These are phyloP conservation scores for Chalara sp. DNA, from an alignment of 2,329 filamentous ascomycete species.

Conservation along the genomic window DNA sequence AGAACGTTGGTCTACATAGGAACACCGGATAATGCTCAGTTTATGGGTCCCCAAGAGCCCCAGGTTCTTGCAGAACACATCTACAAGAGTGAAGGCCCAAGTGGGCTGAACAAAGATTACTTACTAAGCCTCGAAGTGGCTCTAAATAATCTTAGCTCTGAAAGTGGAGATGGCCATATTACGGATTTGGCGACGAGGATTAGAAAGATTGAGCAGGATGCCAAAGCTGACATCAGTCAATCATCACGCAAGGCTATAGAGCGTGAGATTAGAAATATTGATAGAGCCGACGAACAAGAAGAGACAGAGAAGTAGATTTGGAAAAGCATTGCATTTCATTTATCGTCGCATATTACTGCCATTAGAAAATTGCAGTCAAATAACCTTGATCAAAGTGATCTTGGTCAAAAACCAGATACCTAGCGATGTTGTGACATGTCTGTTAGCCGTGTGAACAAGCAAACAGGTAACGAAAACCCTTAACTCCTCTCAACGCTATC, in stretches of 20 bases:
- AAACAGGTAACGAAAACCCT: slow-evolving; percentile 21
- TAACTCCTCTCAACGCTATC: slow-evolving; percentile 28
- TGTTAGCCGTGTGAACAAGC: slow-evolving; percentile 19
- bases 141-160: slow-evolving; percentile 63
- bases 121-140: slow-evolving; percentile 73
- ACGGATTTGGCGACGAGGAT: slow-evolving; percentile 72
- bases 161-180: slow-evolving; percentile 78
- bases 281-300: slow-evolving; percentile 52
- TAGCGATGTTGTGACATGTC: slow-evolving; percentile 17
- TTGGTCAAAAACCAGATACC: slow-evolving; percentile 18
- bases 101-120: slow-evolving; percentile 87
- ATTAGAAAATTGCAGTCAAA: slow-evolving; percentile 15
- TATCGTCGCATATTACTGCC: slow-evolving; percentile 21
- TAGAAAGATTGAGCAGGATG: slow-evolving; percentile 49
- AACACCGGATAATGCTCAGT: slow-evolving; percentile 87
- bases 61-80: slow-evolving; percentile 77
- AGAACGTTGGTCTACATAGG: slow-evolving; percentile 83
- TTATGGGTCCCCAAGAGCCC: slow-evolving; percentile 76
- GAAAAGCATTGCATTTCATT: slow-evolving; percentile 22
- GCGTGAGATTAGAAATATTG: slow-evolving; percentile 36
- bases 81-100: slow-evolving; percentile 67
- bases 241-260: slow-evolving; percentile 11
- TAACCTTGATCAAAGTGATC: slow-evolving; percentile 26
- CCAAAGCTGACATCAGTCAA: slow-evolving; percentile 10
- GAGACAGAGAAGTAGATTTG: slow-evolving; percentile 41